Conservation (phyloP, 1,284 basidiomycete species). For the Sphagnurus paluster region DNA sequence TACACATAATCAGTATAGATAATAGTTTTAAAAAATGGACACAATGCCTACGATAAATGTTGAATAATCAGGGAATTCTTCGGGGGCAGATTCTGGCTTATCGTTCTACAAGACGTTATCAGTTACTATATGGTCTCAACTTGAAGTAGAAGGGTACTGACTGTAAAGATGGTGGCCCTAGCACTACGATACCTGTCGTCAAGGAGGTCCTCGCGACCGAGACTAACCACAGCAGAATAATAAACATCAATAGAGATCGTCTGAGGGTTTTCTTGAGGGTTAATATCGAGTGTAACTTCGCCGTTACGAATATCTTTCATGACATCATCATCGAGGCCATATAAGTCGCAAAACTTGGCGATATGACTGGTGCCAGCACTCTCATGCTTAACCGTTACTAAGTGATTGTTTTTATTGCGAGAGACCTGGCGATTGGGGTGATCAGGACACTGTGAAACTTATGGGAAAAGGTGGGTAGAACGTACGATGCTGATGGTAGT, state of each 20-base stretch:
- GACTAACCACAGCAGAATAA: slow-evolving; percentile 2
- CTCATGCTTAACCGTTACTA: slow-evolving; percentile 8
- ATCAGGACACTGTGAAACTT: background rate
- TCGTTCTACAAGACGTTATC: slow-evolving; percentile 1
- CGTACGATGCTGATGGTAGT: slow-evolving; percentile 12
- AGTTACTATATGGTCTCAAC: background rate
- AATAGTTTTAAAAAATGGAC: background rate
- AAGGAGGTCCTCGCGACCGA: background rate
- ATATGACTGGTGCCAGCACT: background rate
- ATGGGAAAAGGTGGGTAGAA: background rate
- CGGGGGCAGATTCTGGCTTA: slow-evolving; percentile 6
- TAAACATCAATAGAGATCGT: slow-evolving; percentile 8
- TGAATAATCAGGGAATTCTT: slow-evolving; percentile 11
- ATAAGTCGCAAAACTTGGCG: slow-evolving; percentile 3
- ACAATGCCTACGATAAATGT: slow-evolving; percentile 5
- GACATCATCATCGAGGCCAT: slow-evolving; percentile 3
- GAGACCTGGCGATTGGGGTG: slow-evolving; percentile 4
- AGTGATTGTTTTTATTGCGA: slow-evolving; percentile 13
- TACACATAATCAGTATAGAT: background rate
- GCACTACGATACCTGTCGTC: slow-evolving; percentile 11
- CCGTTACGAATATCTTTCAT: slow-evolving; percentile 9
- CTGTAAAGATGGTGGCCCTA: slow-evolving; percentile 7
- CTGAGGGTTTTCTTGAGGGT: slow-evolving; percentile 6
- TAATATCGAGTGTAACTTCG: slow-evolving; percentile 5
- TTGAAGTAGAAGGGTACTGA: background rate